Conservation (phyloP, 805 yeast genomes). For the Saccharomycopsis sp. region DNA sequence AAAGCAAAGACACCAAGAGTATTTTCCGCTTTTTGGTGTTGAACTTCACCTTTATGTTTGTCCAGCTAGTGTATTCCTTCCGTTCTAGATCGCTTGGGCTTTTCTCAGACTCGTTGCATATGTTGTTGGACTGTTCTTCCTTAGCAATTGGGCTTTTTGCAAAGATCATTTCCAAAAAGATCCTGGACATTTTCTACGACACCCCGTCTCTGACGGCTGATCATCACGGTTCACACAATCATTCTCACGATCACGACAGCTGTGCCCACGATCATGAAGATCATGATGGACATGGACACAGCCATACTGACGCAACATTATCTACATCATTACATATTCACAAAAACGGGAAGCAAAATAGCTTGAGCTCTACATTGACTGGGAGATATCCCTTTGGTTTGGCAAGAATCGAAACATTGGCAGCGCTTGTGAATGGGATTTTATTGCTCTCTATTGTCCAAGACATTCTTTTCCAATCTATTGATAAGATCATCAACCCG, state of each 20-base stretch:
- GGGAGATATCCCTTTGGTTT: slow-evolving; percentile 83
- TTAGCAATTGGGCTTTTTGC: slow-evolving; percentile 86
- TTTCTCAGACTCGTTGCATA: slow-evolving; percentile 88
- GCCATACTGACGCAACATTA: slow-evolving; percentile 1
- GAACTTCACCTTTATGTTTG: slow-evolving; percentile 89
- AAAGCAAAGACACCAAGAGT: slow-evolving; percentile 69
- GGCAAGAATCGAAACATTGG: slow-evolving; percentile 77
- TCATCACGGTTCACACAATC: background rate
- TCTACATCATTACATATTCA: slow-evolving; percentile 4
- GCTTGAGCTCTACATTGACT: slow-evolving; percentile 34
- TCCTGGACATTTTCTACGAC: slow-evolving; percentile 26
- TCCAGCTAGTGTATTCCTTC: slow-evolving; percentile 86
- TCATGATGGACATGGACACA: background rate
- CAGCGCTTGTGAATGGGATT: slow-evolving; percentile 94
- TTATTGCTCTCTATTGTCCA: slow-evolving; percentile 81
- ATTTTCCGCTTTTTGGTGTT: slow-evolving; percentile 81
- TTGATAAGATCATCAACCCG: slow-evolving; percentile 75
- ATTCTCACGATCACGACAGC: slow-evolving; percentile 4
- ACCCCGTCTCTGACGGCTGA: background rate
- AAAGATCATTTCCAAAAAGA: slow-evolving; percentile 53
- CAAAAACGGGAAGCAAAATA: slow-evolving; percentile 1
- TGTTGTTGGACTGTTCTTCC: slow-evolving; percentile 93
- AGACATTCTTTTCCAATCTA: slow-evolving; percentile 80
- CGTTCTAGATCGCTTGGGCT: slow-evolving; percentile 88
- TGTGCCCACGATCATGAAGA: slow-evolving; percentile 6